These are phyloP conservation scores for Colletotrichum chlorophyti DNA, from an alignment of 2,329 filamentous ascomycete genomes.

Conservation along the genomic window DNA sequence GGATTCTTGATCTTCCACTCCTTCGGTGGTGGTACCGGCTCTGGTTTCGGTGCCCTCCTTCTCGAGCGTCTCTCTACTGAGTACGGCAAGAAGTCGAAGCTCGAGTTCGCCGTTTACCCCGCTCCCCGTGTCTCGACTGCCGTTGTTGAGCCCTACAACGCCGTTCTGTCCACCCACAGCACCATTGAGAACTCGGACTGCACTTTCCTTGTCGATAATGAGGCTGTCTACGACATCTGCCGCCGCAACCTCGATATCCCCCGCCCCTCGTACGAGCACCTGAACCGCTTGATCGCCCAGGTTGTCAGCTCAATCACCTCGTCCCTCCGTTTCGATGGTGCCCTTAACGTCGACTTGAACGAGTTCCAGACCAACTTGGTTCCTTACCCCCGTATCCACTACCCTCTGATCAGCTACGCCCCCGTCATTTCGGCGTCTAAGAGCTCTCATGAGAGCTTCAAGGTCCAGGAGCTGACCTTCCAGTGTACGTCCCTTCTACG, in stretches of 20 bases:
- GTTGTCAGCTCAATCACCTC: conserved; percentile 79
- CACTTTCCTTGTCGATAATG: conserved; percentile 79
- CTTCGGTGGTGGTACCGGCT: conserved; percentile 76
- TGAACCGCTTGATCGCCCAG: conserved; percentile 77
- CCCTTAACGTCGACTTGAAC: conserved; percentile 77
- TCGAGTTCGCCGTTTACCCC: conserved; percentile 77
- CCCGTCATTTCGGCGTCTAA: conserved; percentile 75
- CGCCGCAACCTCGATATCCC: conserved; percentile 74
- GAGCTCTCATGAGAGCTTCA: conserved; percentile 88
- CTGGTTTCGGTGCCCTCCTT: conserved; percentile 74
- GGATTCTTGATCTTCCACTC: conserved; percentile 80
- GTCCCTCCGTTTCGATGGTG: conserved; percentile 74
- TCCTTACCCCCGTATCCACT: conserved; percentile 77
- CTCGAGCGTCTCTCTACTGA: conserved; percentile 76
- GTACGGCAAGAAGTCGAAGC: conserved; percentile 80
- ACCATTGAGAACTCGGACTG: conserved; percentile 81
- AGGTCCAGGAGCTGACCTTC: conserved; percentile 78
- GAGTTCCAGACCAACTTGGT: conserved; percentile 82
- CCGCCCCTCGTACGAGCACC: conserved; percentile 73
- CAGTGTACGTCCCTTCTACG: conserved; percentile 61
- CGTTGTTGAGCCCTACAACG: conserved; percentile 78
- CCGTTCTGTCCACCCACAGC: conserved; percentile 76
- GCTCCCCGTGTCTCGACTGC: conserved; percentile 73
- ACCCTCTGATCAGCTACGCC: conserved; percentile 76
- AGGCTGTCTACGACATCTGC: conserved; percentile 79